Evolutionary conservation across 495 filamentous ascomycete species (phyloP), one percentile per base, ranked within the genome.

Genomic region (Xanthoparmelia taractica): DNA sequence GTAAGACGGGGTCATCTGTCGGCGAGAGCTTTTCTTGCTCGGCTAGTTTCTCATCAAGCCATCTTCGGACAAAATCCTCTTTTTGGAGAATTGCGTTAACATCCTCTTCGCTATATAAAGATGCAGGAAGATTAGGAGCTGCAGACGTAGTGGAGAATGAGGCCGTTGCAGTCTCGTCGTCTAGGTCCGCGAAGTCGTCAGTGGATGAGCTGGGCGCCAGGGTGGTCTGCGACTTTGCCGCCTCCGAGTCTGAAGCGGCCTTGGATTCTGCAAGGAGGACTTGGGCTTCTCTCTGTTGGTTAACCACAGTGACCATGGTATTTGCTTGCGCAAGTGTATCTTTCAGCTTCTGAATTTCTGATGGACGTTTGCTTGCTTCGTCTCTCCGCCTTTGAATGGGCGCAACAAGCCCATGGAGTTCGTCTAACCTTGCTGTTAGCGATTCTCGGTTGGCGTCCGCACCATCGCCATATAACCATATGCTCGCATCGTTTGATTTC

Each of bases 381-480:
- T 82, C 79, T 38, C 81, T 80, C 40, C 87, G 78, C 66, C 76
- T 78, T 50, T 81, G 31, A 76, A 82, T 62, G 81, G 88, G 43
- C 85, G 91, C 66, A 71, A 74, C 43, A 75, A 80, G 58, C 80
- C 86, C 7, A 85, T 87, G 23, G 73, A 82, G 40, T 82, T 87
- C 58, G 88, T 96, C 66, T 79, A 88, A 50, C 41, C 60, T 60
- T 41, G 48, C 34, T 58, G 69, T 69, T 36, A 71, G 61, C 7
- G 57, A 37, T 34, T 69, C 67, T 18, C 67, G 64, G 47, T 33
- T 76, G 0, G 94, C 91, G 59, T 89, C 82, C 10, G 82, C 84
- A 50, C 93, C 91, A 59, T 92, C 90, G 41, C 81, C 88, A 71
- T 96, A 96, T 38, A 98, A 83, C 93, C 94, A 97, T 41, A 96